Evolutionary conservation across 2,329 filamentous ascomycete genomes (phyloP).

Genomic region (Rutstroemia sp.): DNA sequence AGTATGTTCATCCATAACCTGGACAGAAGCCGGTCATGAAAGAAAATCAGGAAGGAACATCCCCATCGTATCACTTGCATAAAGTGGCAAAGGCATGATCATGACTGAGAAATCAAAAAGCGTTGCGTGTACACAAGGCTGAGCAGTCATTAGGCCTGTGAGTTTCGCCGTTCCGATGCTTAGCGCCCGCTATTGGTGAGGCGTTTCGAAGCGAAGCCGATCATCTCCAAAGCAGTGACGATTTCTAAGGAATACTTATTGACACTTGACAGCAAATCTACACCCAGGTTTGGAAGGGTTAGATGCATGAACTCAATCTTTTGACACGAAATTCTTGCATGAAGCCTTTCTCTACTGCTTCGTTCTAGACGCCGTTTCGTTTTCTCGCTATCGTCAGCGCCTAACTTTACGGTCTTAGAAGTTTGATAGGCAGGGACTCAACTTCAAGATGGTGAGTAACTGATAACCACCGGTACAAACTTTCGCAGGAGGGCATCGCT

Average conservation of each 20-base stretch:
- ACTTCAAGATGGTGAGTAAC: constrained; percentile 24
- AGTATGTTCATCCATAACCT: too few relatives aligned
- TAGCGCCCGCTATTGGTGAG: not conserved
- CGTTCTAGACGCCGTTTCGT: not conserved
- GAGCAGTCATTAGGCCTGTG: not conserved
- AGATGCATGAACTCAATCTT: not conserved
- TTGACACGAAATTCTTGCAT: not conserved
- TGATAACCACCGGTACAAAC: not conserved
- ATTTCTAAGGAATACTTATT: constrained; percentile 5
- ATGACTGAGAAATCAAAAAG: not conserved
- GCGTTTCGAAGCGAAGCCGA: not conserved
- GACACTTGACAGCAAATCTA: not conserved
- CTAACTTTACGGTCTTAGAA: constrained; percentile 9
- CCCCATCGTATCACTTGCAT: too few relatives aligned
- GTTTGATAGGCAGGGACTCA: constrained; percentile 1
- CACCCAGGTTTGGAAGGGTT: not conserved
- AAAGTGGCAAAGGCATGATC: not conserved
- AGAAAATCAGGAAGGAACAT: too few relatives aligned
- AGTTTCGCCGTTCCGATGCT: not conserved
- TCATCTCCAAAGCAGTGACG: not conserved
- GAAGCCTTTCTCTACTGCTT: not conserved
- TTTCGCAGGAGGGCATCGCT: constrained; percentile 3
- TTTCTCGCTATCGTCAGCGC: not conserved
- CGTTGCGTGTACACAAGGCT: not conserved
- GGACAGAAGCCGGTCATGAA: too few relatives aligned